Conservation (phyloP, 1,139 yeast genomes). For the Pneumocystis murina region DNA sequence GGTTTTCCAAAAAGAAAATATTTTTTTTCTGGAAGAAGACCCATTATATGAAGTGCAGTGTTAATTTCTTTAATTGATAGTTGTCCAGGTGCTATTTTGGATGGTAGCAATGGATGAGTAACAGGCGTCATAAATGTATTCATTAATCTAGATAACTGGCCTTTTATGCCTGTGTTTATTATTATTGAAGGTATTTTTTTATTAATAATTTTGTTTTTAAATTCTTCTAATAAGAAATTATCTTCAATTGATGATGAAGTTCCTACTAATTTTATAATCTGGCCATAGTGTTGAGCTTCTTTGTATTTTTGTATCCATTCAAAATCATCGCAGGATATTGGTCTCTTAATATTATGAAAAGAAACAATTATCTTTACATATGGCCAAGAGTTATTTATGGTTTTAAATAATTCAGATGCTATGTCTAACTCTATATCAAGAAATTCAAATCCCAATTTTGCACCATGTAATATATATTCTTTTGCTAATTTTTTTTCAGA, state of each 20-base stretch:
- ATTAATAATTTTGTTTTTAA: constrained; percentile 35
- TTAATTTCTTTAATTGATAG: constrained; percentile 43
- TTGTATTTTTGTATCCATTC: constrained; percentile 64
- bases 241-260: constrained; percentile 49
- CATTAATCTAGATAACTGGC: constrained; percentile 65
- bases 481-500: constrained; percentile 35
- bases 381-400: constrained; percentile 26
- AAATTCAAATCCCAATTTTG: constrained; percentile 43
- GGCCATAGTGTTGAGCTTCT: constrained; percentile 52
- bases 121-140: constrained; percentile 72
- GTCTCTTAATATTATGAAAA: constrained; percentile 43
- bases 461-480: constrained; percentile 43
- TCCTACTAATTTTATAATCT: constrained; percentile 74
- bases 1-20: constrained; percentile 77
- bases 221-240: constrained; percentile 54
- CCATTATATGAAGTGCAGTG: constrained; percentile 39
- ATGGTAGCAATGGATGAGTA: constrained; percentile 50
- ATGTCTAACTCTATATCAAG: constrained; percentile 34
- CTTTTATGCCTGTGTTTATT: constrained; percentile 62
- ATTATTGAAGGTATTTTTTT: constrained; percentile 53
- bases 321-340: constrained; percentile 21
- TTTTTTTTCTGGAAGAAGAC: constrained; percentile 37
- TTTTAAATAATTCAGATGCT: not conserved
- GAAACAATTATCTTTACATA: constrained; percentile 67
- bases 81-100: constrained; percentile 67